Base-by-base conservation (phyloP, 2,329 filamentous ascomycete species). In the Epichloe sp. region DNA sequence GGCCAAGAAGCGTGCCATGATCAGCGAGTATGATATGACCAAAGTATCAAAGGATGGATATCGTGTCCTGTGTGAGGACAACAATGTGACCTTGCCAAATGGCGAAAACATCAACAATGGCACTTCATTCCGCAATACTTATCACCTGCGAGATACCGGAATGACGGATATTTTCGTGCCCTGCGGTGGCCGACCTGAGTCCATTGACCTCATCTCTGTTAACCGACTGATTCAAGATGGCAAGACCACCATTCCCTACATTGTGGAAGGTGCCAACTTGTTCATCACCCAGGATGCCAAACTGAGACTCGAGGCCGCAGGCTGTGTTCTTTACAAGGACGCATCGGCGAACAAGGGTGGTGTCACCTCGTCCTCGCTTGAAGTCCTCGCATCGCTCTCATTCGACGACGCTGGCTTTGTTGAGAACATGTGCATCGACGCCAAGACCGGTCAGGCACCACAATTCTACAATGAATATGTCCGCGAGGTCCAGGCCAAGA, bases 261-360 rank as follows among this genome's bases (percentile, higher is more conserved):
- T 98, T 50, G 91, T 98, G 44, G 93, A 98, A 71, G 93, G 93
- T 49, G 93, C 93, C 68, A 98, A 97, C 68, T 76, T 98, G 50
- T 98, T 98, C 79, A 94, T 98, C 71, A 96, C 93, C 0, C 93
- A 98, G 69, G 93, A 98, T 62, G 91, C 91, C 60, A 97, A 97
- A 74, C 78, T 97, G 51, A 86, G 89, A 23, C 81, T 98, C 14
- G 93, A 98, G 72, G 85, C 88, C 60, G 90, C 91, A n/a, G 93
- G 93, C 54, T 94, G 88, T 64, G 82, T 97, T 60, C 71, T 98
- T 41, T 96, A 89, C 83, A 98, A 98, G 74, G 93, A 98, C 68
- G 93, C 93, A 5, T 95, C 88, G 38, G 90, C 91, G 52, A 98
- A 98, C 79, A 98, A 98, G 77, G 93, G 93, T 57, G 93, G 93